Base-by-base conservation (phyloP, 2,329 filamentous ascomycete genomes). In the Rhinocladiella mackenziei region DNA sequence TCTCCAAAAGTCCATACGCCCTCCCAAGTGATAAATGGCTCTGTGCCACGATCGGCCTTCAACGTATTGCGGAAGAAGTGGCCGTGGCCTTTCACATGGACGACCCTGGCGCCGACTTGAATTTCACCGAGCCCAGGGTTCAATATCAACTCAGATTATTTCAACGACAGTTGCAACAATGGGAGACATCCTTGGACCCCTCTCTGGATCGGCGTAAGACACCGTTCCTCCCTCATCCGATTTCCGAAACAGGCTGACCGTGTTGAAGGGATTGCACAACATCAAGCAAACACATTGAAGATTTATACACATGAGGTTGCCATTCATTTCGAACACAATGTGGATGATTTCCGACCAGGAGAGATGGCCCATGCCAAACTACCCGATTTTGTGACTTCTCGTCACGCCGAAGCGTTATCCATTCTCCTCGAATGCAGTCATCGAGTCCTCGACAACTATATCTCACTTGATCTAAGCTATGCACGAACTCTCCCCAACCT, bases 241-340 rank as follows among this genome's bases (percentile, higher is more conserved):
- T 8, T 33, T 7, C 7, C 5, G 39, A 14, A 15, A 25, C 13
- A 14, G 7, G 7, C 45, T 42, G 6, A 38, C n/a, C 8, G 13
- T 19, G 19, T 2, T n/a, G 8, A 13, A 51, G 48, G 39, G 30
- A 23, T 34, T 17, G 68, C 87, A 26, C 66, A 68, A 9, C 73
- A 88, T 52, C 76, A 77, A 48, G 80, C 85, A 51, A 70, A 81
- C 51, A 74, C 82, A 1, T 59, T 86, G 18, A 82, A 73, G 48
- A 66, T 89, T 2, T 88, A 85, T 59, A 80, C 88, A 66, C 83
- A 89, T 60, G 86, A 89, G 62, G 77, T 85, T 38, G 80, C 77
- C 2, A 75, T 89, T 45, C 81, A 86, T 52, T 70, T 75, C 3
- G 80, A 85, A 39, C 74, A 77, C 51, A 70, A 68, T n/a, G 68